phyloP scores from a whole-genome alignment of 179 eudicot genomes.

The Vitellaria paradoxa region DNA sequence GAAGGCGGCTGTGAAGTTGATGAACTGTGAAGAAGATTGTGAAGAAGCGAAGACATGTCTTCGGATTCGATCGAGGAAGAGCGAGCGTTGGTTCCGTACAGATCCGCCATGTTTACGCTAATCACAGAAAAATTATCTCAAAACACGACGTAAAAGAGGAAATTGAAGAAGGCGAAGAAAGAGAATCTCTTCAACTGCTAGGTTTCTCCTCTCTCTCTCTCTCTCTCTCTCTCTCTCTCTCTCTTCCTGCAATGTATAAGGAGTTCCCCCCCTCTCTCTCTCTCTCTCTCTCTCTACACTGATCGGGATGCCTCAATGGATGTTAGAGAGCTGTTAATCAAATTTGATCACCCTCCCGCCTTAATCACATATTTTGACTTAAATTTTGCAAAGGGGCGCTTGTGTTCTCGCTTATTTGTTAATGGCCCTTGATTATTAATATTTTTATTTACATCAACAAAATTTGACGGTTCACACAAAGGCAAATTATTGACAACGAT shows the following conservation, averaged over 20 bases:
- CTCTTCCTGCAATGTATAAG: too few relatives aligned
- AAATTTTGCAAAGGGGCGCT: too few relatives aligned
- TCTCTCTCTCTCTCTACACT: conserved; percentile 5
- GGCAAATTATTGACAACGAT: too few relatives aligned
- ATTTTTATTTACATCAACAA: too few relatives aligned
- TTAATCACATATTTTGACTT: too few relatives aligned
- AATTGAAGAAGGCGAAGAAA: neutral
- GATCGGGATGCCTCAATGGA: neutral
- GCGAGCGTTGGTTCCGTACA: conserved; percentile 29
- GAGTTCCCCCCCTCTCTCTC: neutral
- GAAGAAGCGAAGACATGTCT: conserved; percentile 46
- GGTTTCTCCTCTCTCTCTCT: conserved; percentile 2
- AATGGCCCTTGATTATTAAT: too few relatives aligned
- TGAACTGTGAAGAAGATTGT: conserved; percentile 34
- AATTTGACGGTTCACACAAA: too few relatives aligned
- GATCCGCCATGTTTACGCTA: conserved; percentile 34
- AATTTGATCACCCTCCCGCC: conserved; percentile 35
- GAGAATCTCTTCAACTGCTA: neutral
- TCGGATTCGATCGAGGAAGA: conserved; percentile 34
- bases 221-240: too few relatives aligned
- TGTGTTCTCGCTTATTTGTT: too few relatives aligned
- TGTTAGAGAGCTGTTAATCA: conserved; percentile 23
- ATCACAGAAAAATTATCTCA: neutral
- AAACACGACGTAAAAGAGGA: neutral
- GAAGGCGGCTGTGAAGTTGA: conserved; percentile 15